A percentile compares a stretch with the other conserved stretches of the same genome.
Conservation (phyloP, 2,329 filamentous ascomycete genomes). For the Cercospora beticola region DNA sequence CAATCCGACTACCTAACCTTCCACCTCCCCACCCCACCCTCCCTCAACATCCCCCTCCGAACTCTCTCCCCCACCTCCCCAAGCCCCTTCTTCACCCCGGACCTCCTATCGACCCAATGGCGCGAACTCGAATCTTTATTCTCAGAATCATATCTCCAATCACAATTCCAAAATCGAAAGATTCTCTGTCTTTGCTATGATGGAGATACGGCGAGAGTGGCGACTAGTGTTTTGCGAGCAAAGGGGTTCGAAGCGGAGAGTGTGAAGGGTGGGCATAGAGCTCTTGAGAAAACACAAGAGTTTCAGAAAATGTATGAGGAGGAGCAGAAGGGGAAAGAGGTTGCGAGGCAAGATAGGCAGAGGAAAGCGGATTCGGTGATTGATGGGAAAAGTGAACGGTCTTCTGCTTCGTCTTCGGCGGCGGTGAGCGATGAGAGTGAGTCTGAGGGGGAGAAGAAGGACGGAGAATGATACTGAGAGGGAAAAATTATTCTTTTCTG, state of each 20-base stretch:
- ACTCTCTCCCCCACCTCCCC: constrained; percentile 37
- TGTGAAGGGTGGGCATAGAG: constrained; percentile 15
- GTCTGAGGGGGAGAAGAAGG: neutral
- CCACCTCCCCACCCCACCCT: neutral
- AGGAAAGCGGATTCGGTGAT: constrained; percentile 10
- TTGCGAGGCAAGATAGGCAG: neutral
- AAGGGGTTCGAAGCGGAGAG: constrained; percentile 40
- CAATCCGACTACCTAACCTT: constrained; percentile 8
- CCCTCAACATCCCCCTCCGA: constrained; percentile 39
- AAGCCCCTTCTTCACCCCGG: constrained; percentile 51
- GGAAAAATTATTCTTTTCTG: neutral
- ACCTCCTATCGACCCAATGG: constrained; percentile 50
- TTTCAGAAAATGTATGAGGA: neutral
- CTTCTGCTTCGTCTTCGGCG: neutral
- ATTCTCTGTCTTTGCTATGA: constrained; percentile 55
- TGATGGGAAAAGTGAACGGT: constrained; percentile 5
- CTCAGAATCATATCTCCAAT: constrained; percentile 18
- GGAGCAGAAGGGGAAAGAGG: neutral
- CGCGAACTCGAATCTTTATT: constrained; percentile 49
- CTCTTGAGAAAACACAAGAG: neutral
- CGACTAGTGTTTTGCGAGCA: constrained; percentile 54
- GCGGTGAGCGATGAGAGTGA: constrained; percentile 1
- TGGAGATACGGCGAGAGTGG: constrained; percentile 56
- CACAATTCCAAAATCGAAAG: constrained; percentile 37
- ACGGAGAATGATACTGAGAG: neutral